Base-by-base conservation (phyloP, 768 basidiomycete genomes). In the Tremella mesenterica region DNA sequence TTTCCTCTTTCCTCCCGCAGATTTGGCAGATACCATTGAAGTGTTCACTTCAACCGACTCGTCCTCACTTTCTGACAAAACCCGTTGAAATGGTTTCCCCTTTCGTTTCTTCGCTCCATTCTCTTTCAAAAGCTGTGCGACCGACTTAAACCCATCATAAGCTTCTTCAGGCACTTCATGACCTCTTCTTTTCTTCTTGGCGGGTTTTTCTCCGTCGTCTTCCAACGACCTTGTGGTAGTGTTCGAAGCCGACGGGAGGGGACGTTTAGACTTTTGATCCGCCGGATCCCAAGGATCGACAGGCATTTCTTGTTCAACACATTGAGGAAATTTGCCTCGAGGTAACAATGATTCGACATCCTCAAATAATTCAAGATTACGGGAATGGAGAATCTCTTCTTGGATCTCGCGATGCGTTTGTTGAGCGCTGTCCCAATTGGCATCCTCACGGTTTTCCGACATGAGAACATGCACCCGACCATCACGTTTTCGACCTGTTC, bases 401-500 rank as follows among this genome's bases (percentile, higher is more conserved):
- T 97, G 93, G 2, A 97, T 87, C 61, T 88, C 83, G 57, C 83
- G 81, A 74, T 99, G 93, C 1, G 81, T 82, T 36, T 80, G 82
- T 63, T 88, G 83, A 0, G 95, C 91, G 59, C 84, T 86, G 48
- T 86, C 84, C 77, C 91, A 86, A 64, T 95, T 93, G 44, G 77
- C 67, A 63, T 97, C 91, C 74, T 99, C 95, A 21, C 92, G 84
- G 27, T 83, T 82, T 72, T 93, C 86, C 5, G 91, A 83, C 60
- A 96, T 83, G 18, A 99, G 78, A 10, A 92, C 86, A 64, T 92
- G 86, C n/a, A 99, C 86, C 43, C 80, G 76, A 8, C 95, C 95
- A 41, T 83, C 81, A 30, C 88, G 82, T 73, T 91, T 91, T 44
- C 95, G 86, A 12, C 95, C 95, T 0, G 95, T 96, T 50, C 95